A percentile compares a stretch with the other conserved stretches of the same genome.
Evolutionary conservation across 2,329 filamentous ascomycete genomes (phyloP).

Genomic region (Trichophyton equinum): DNA sequence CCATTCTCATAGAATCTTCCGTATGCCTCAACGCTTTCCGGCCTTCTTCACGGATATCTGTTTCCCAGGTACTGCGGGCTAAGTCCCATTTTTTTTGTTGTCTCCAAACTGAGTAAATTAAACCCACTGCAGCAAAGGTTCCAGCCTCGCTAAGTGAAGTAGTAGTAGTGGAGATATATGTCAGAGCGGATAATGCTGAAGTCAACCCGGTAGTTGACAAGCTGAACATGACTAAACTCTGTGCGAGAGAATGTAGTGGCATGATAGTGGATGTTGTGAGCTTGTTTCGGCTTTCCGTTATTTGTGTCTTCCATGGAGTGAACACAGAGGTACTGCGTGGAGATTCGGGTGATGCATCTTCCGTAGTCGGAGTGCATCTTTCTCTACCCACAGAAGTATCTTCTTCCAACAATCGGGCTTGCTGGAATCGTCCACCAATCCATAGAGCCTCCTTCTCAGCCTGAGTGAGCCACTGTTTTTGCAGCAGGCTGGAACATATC

Average conservation of each 20-base stretch:
- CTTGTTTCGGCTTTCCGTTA: conserved; percentile 56
- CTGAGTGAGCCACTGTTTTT: conserved; percentile 60
- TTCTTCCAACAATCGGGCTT: conserved; percentile 42
- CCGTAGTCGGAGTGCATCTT: background rate
- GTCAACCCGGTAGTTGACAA: conserved; percentile 57
- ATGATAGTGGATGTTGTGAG: conserved; percentile 56
- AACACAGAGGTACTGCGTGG: background rate
- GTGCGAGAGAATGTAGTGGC: conserved; percentile 58
- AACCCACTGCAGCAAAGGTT: conserved; percentile 46
- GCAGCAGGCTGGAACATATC: conserved; percentile 66
- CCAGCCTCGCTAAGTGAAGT: conserved; percentile 46
- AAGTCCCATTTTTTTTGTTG: conserved; percentile 49
- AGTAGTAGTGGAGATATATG: conserved; percentile 42
- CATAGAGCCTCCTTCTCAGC: conserved; percentile 76
- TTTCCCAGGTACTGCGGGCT: conserved; percentile 41
- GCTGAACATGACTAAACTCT: conserved; percentile 62
- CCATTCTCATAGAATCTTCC: conserved; percentile 37
- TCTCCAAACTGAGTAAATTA: conserved; percentile 44
- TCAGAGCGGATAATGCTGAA: conserved; percentile 42
- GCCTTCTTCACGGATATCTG: conserved; percentile 45
- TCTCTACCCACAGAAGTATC: background rate
- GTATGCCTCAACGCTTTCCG: conserved; percentile 42
- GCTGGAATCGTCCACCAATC: conserved; percentile 62
- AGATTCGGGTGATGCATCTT: background rate
- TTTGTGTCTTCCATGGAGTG: conserved; percentile 55